Evolutionary conservation across 2,329 filamentous ascomycete species (phyloP).

Genomic region (Curvularia hawaiiensis): DNA sequence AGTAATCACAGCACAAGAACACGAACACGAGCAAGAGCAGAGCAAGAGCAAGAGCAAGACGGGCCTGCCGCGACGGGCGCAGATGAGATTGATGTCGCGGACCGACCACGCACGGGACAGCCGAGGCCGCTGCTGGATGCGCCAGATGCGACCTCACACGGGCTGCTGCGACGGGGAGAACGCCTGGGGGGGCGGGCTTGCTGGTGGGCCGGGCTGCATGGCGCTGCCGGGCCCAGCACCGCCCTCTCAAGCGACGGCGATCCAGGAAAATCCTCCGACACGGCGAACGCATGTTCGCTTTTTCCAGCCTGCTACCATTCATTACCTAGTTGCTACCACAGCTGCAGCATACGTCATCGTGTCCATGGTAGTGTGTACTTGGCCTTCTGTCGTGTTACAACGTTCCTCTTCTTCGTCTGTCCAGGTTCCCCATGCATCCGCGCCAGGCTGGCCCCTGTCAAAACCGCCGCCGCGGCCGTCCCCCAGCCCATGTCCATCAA

Average conservation of each 20-base stretch:
- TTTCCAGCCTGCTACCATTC: not conserved
- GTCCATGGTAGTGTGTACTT: too few relatives aligned
- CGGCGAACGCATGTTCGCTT: slow-evolving; percentile 10
- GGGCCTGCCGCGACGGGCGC: not conserved
- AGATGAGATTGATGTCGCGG: slow-evolving; percentile 8
- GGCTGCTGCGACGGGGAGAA: not conserved
- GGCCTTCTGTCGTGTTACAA: not conserved
- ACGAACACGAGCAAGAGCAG: too few relatives aligned
- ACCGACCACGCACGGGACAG: slow-evolving; percentile 10
- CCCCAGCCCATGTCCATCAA: slow-evolving; percentile 19
- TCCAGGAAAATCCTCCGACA: slow-evolving; percentile 10
- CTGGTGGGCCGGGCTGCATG: too few relatives aligned
- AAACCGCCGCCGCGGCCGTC: not conserved
- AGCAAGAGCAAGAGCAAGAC: not conserved
- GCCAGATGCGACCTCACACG: not conserved
- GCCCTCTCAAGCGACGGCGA: slow-evolving; percentile 8
- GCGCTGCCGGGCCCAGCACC: not conserved
- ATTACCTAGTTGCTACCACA: too few relatives aligned
- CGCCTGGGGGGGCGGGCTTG: not conserved
- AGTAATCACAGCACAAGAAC: not conserved
- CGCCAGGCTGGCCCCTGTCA: not conserved
- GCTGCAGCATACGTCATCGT: not conserved
- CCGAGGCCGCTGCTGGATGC: slow-evolving; percentile 2
- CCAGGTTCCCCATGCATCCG: not conserved
- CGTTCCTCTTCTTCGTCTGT: too few relatives aligned